These are phyloP conservation scores for Rubia balearica DNA, from an alignment of 305 asterid species.

Conservation along the genomic window DNA sequence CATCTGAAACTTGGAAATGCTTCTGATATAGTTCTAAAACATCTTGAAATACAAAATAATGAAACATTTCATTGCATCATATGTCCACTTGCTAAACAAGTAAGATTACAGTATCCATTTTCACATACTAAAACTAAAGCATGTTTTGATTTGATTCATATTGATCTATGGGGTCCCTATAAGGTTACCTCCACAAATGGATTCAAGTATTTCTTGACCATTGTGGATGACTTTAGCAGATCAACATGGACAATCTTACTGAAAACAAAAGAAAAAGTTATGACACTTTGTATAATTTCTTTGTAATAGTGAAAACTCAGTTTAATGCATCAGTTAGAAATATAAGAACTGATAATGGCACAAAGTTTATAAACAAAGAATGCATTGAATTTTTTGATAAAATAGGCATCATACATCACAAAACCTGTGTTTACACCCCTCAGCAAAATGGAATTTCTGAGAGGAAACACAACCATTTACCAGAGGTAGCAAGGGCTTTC, in stretches of 20 bases:
- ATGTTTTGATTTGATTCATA: not conserved
- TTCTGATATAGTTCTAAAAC: too few species aligned
- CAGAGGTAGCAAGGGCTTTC: not conserved
- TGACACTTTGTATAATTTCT: too few species aligned
- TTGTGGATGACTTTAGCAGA: not conserved
- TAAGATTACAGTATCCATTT: too few species aligned
- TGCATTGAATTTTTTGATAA: not conserved
- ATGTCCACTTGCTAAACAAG: not conserved
- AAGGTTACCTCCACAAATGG: not conserved
- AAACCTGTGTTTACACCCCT: not conserved
- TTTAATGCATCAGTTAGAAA: fast-evolving
- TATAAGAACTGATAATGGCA: not conserved
- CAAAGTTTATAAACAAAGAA: not conserved
- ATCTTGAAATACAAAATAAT: too few species aligned
- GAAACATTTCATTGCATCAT: not conserved
- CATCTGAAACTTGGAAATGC: too few species aligned
- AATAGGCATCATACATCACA: not conserved
- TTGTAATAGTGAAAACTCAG: not conserved
- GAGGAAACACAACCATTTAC: not conserved
- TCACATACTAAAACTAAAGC: too few species aligned
- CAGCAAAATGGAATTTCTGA: not conserved
- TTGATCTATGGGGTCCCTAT: not conserved
- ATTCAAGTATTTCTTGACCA: not conserved
- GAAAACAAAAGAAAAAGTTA: too few species aligned
- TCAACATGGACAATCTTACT: not conserved